Percentiles rank a stretch among this genome's conserved stretches.
Evolutionary conservation across 78 protist genomes (phyloP).

Genomic region (Polysphondylium violaceum): DNA sequence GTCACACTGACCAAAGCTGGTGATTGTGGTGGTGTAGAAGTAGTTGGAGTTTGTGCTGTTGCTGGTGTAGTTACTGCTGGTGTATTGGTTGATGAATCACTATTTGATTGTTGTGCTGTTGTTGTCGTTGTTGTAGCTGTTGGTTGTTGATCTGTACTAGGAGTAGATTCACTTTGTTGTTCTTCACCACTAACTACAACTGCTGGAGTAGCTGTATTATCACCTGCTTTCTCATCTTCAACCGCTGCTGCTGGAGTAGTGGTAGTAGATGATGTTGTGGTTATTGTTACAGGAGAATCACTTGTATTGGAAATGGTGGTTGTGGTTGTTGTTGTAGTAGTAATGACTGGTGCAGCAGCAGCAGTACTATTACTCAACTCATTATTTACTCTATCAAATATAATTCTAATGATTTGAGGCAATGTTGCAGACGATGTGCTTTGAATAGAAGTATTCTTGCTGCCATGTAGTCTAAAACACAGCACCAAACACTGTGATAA

Average conservation of each 20-base stretch:
- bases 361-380: slow-evolving; percentile 1
- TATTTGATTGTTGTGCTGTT: neutral
- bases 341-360: neutral
- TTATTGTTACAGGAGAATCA: no score
- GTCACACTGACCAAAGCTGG: neutral
- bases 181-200: neutral
- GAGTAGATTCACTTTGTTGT: neutral
- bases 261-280: neutral
- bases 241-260: no score
- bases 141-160: neutral
- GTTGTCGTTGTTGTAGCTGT: neutral
- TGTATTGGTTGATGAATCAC: no score
- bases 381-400: slow-evolving; percentile 63
- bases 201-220: neutral
- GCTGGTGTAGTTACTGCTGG: neutral
- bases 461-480: slow-evolving; percentile 77
- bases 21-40: neutral
- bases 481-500: slow-evolving; percentile 71
- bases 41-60: neutral
- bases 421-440: slow-evolving; percentile 78
- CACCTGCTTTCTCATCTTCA: neutral
- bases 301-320: neutral
- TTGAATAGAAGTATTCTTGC: slow-evolving; percentile 57
- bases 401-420: slow-evolving; percentile 70
- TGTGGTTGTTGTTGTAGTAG: neutral